These are phyloP conservation scores for Backusella australiensis DNA, from an alignment of 192 early-diverging fungal species.

Conservation along the genomic window DNA sequence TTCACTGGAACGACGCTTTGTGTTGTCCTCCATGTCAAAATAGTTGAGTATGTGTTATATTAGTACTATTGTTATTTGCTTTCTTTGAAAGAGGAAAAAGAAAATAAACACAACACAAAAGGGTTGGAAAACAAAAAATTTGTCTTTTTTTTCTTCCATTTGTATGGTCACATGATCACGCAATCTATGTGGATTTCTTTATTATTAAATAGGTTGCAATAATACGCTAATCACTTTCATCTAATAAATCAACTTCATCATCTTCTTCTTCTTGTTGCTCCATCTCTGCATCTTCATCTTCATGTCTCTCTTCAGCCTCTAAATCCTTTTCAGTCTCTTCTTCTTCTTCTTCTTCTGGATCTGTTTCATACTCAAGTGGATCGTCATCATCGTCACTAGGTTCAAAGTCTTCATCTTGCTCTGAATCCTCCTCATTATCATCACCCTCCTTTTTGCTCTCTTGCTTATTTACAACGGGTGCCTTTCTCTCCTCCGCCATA, in stretches of 20 bases:
- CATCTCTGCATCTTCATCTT: not conserved
- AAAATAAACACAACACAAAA: not conserved
- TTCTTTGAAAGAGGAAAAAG: not conserved
- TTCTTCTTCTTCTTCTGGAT: constrained; percentile 20
- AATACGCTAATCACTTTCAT: not conserved
- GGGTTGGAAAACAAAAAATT: not conserved
- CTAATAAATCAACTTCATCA: not conserved
- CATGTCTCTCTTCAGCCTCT: not conserved
- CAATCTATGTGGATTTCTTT: not conserved
- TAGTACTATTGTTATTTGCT: not conserved
- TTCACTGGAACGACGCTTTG: constrained; percentile 17
- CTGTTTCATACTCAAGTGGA: constrained; percentile 8
- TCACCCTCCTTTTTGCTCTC: not conserved
- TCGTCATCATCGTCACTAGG: constrained; percentile 2
- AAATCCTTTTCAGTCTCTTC: constrained; percentile 20
- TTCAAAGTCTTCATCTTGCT: constrained; percentile 24
- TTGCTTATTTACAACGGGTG: constrained; percentile 12
- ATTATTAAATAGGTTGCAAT: not conserved
- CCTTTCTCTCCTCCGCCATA: constrained; percentile 24
- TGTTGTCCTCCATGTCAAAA: constrained; percentile 26
- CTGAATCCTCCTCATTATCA: constrained; percentile 1
- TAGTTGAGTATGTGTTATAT: not conserved
- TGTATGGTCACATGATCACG: not conserved
- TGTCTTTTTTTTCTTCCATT: not conserved
- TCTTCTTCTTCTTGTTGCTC: not conserved